A percentile compares a stretch with the other conserved stretches of the same genome.
Conservation (phyloP, 164 flowering plant genomes). For the Vitis rupestris region DNA sequence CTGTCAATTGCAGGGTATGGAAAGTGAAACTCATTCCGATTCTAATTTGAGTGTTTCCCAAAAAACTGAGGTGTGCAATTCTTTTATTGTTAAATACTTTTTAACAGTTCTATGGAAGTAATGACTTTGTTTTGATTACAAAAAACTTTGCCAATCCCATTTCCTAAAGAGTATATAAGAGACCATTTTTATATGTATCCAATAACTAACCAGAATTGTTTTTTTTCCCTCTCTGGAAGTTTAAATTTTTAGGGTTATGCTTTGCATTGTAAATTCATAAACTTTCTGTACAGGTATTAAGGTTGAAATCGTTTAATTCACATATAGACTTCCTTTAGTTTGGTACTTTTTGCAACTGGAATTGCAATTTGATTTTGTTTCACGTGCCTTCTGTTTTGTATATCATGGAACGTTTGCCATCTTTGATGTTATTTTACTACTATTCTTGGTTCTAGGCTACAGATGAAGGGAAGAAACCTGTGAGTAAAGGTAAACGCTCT, state of each 20-base stretch:
- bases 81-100: neutral
- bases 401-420: neutral
- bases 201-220: too few relatives aligned
- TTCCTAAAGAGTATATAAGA: too few relatives aligned
- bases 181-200: too few relatives aligned
- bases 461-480: slow-evolving; percentile 33
- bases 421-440: neutral
- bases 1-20: slow-evolving; percentile 20
- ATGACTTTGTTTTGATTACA: too few relatives aligned
- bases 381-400: neutral
- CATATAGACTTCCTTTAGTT: too few relatives aligned
- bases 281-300: too few relatives aligned
- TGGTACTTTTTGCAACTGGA: too few relatives aligned
- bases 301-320: too few relatives aligned
- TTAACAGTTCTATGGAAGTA: neutral
- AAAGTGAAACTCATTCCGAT: slow-evolving; percentile 27
- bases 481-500: slow-evolving; percentile 39
- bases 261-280: too few relatives aligned
- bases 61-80: slow-evolving; percentile 34
- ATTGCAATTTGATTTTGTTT: neutral
- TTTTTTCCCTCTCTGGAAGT: too few relatives aligned
- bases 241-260: too few relatives aligned
- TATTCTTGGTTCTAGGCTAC: slow-evolving; percentile 20
- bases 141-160: too few relatives aligned
- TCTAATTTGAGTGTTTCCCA: slow-evolving; percentile 25